Conservation (phyloP, 2,329 filamentous ascomycete species). For the Bipolaris cookei region DNA sequence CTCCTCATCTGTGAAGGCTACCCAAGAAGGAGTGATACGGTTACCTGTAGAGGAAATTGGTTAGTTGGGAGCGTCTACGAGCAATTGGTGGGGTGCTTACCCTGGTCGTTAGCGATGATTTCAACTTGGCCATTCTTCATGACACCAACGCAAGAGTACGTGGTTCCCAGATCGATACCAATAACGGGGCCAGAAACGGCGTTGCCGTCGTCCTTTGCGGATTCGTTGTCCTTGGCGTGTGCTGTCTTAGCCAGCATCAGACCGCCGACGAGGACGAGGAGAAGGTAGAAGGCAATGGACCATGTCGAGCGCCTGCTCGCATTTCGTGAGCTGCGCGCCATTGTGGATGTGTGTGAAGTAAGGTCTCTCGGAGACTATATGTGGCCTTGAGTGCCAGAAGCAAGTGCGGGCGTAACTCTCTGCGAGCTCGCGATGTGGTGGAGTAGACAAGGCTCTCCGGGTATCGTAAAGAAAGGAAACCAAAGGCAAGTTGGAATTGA, state of each 20-base stretch:
- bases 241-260: conserved; percentile 80
- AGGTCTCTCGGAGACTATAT: conserved; percentile 16
- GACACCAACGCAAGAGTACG: conserved; percentile 92
- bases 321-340: conserved; percentile 67
- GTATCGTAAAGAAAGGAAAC: conserved; percentile 37
- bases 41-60: conserved; percentile 43
- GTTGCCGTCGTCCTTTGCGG: conserved; percentile 65
- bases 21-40: conserved; percentile 70
- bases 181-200: conserved; percentile 58
- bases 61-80: conserved; percentile 22
- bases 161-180: conserved; percentile 93
- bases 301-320: conserved; percentile 78
- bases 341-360: conserved; percentile 49
- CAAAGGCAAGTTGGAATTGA: conserved; percentile 27
- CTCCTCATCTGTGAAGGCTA: conserved; percentile 96
- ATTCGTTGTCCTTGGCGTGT: conserved; percentile 73
- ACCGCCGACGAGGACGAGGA: conserved; percentile 83
- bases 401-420: conserved; percentile 31
- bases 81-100: conserved; percentile 26
- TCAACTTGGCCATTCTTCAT: conserved; percentile 54
- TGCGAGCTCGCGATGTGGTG: conserved; percentile 34
- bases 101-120: conserved; percentile 54
- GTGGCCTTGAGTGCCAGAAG: conserved; percentile 27
- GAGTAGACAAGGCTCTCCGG: conserved; percentile 34
- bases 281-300: conserved; percentile 90